phyloP scores from a whole-genome alignment of 202 grass and related monocot genomes.

The Brachypodium distachyon region DNA sequence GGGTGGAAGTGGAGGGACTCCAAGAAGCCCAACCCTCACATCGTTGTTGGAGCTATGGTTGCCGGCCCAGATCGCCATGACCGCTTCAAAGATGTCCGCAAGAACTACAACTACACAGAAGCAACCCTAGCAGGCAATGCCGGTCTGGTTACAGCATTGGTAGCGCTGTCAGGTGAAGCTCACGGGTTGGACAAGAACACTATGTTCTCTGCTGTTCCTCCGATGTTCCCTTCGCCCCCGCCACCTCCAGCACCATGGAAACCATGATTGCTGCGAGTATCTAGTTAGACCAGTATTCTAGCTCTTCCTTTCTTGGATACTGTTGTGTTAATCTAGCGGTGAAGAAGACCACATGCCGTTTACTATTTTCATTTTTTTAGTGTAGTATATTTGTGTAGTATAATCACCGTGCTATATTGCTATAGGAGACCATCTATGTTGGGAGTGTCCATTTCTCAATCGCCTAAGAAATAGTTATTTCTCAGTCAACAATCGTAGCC shows the following conservation, averaged over 20 bases:
- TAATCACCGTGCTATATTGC: neutral
- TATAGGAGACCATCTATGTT: slow-evolving; percentile 5
- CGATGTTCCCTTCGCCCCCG: slow-evolving; percentile 85
- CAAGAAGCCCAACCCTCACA: slow-evolving; percentile 81
- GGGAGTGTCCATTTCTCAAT: too few relatives aligned
- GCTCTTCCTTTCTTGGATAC: neutral
- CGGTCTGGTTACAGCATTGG: slow-evolving; percentile 76
- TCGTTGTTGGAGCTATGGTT: slow-evolving; percentile 74
- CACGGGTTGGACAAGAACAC: slow-evolving; percentile 85
- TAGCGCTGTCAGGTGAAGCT: slow-evolving; percentile 63
- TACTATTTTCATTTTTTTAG: neutral
- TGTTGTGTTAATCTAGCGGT: slow-evolving; percentile 28
- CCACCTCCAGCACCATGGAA: slow-evolving; percentile 91
- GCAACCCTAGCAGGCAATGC: slow-evolving; percentile 87
- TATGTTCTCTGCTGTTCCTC: slow-evolving; percentile 86
- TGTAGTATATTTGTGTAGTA: slow-evolving; percentile 12
- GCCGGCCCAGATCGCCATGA: slow-evolving; percentile 84
- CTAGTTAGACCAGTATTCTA: neutral
- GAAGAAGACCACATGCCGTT: neutral
- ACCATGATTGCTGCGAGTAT: slow-evolving; percentile 28
- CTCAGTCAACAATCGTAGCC: too few relatives aligned
- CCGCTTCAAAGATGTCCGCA: slow-evolving; percentile 65
- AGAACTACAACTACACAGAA: slow-evolving; percentile 88
- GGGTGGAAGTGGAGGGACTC: slow-evolving; percentile 91
- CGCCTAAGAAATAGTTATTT: too few relatives aligned